Base-by-base conservation (phyloP, 305 asterid species). In the Fraxinus velutina region DNA sequence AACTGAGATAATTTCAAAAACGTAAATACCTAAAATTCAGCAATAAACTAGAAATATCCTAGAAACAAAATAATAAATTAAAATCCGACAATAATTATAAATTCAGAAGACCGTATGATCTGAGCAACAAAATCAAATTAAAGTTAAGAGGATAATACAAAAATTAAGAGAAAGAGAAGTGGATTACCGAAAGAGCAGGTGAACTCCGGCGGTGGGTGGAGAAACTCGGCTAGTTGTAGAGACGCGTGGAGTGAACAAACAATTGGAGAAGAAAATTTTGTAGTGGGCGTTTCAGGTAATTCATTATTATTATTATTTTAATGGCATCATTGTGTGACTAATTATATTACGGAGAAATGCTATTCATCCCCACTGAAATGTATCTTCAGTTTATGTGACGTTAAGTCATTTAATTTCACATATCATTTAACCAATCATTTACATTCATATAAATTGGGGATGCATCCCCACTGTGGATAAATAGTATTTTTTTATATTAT, bases 231-330 rank as follows among this genome's bases (percentile, higher is more conserved):
- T 75, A 80, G 82, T 81, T 34, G 86, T 70, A 60, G 74, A 81
- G 87, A 89, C 91, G 92, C 84, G 94, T 87, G 93, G 93, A 66
- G 57, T 83, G 88, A 92, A 90, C 92, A 81, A 79, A 79, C 73
- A 27, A 22, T 22, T 8, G 72, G 15, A 7, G 33, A 33, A n/a
- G 27, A 37, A 60, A 50, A 78, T 27, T 71, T 72, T 79, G 86
- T 78, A 82, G 85, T 64, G 71, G 50, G 79, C 80, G 17, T 80
- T 84, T 79, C 24, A 13, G 0, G 29, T 22, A 75, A 36, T 1
- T 34, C 5, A 5, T 5, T 34, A 4, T 34, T 34, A 34, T 34
- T 34, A 34, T 34, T 34, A 32, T 34, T 34, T 36, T 36, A 33
- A 34, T 34, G 39, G 39, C 39, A 34, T 37, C 44, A 29, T 29